These are phyloP conservation scores for Aristolochia contorta DNA, from an alignment of 164 flowering plant species.

Conservation along the genomic window DNA sequence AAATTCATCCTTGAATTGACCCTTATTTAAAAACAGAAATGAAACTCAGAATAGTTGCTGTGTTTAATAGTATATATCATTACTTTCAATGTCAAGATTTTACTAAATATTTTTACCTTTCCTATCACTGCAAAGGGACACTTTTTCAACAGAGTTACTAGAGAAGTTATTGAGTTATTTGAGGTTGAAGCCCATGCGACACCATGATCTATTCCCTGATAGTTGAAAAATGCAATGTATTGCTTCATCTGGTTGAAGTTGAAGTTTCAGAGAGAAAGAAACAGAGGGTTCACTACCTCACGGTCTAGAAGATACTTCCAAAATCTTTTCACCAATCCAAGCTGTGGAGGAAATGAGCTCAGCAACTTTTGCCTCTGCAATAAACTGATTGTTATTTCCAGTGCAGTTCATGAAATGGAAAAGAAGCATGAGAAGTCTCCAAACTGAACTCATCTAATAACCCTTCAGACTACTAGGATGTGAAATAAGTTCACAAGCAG, in stretches of 20 bases:
- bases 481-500: too few species aligned
- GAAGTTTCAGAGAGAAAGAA: too few species aligned
- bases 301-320: constrained; percentile 81
- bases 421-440: too few species aligned
- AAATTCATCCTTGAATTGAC: constrained; percentile 95
- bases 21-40: constrained; percentile 31
- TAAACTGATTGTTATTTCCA: neutral
- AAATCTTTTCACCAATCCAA: constrained; percentile 74
- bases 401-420: too few species aligned
- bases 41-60: neutral
- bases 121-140: constrained; percentile 62
- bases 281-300: constrained; percentile 36
- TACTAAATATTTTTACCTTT: constrained; percentile 40
- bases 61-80: neutral
- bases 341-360: constrained; percentile 63
- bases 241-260: too few species aligned
- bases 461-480: too few species aligned
- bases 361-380: constrained; percentile 75
- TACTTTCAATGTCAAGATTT: neutral
- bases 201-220: constrained; percentile 57
- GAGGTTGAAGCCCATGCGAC: constrained; percentile 72
- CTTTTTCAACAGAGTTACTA: constrained; percentile 54
- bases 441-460: too few species aligned
- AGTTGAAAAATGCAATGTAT: neutral
- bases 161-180: constrained; percentile 38